These are phyloP conservation scores for Epithele typhae DNA, from an alignment of 768 basidiomycete genomes.

Conservation along the genomic window DNA sequence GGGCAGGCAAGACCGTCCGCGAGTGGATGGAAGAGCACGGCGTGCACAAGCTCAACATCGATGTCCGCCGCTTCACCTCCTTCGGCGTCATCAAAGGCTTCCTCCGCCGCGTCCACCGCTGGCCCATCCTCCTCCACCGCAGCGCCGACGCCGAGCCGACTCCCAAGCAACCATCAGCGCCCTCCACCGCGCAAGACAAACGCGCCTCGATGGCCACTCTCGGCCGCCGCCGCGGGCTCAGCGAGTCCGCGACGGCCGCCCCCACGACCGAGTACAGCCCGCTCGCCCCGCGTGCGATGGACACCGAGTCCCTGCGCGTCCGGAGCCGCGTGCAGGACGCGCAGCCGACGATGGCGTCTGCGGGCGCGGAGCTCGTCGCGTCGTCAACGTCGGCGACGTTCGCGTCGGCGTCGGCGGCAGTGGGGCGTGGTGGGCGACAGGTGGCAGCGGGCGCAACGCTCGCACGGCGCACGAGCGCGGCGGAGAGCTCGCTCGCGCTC, in stretches of 20 bases:
- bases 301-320: constrained; percentile 7
- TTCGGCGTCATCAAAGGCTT: constrained; percentile 99
- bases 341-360: constrained; percentile 20
- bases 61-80: constrained; percentile 90
- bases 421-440: too few species aligned
- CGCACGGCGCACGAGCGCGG: constrained; percentile 52
- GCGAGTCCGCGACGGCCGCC: constrained; percentile 5
- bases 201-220: constrained; percentile 10
- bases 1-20: constrained; percentile 75
- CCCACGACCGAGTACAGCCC: constrained; percentile 1
- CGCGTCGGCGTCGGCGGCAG: neutral
- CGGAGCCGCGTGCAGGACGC: constrained; percentile 18
- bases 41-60: constrained; percentile 71
- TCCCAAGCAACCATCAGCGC: too few species aligned
- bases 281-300: neutral
- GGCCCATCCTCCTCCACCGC: constrained; percentile 62
- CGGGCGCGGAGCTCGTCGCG: constrained; percentile 26
- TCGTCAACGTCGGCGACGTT: constrained; percentile 8
- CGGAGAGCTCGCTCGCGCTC: constrained; percentile 66
- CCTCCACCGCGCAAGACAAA: neutral
- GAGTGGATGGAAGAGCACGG: constrained; percentile 85
- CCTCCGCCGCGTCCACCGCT: constrained; percentile 89
- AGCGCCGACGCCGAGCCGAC: constrained; percentile 1
- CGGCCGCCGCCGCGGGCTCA: constrained; percentile 18
- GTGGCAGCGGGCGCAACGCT: constrained; percentile 18